These are phyloP conservation scores for Globisporangium emineosum DNA, from an alignment of 352 stramenopile species.

Conservation along the genomic window DNA sequence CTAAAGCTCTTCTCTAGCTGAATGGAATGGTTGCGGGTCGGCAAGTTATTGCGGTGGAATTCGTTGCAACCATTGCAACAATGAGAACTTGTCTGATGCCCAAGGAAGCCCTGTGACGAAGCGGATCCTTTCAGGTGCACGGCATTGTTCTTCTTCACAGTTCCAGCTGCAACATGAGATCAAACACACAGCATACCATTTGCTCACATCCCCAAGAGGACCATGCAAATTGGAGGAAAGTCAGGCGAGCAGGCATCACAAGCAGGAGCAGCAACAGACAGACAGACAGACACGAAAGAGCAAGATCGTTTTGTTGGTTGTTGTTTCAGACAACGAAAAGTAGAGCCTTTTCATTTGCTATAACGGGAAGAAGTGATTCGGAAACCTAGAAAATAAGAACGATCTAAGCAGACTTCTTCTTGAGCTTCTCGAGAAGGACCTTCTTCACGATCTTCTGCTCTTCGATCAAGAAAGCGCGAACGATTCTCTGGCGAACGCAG, in stretches of 20 bases:
- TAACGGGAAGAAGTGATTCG: constrained; percentile 20
- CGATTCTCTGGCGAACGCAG: constrained; percentile 95
- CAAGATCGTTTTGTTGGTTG: not conserved
- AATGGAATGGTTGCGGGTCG: not conserved
- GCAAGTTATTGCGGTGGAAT: not conserved
- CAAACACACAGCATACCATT: not conserved
- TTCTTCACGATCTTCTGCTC: constrained; percentile 99
- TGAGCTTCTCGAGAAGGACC: constrained; percentile 95
- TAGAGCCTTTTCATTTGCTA: constrained; percentile 13
- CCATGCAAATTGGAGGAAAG: not conserved
- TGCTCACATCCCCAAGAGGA: not conserved
- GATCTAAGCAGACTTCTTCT: constrained; percentile 77
- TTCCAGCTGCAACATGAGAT: not conserved
- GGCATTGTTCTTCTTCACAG: too few species aligned
- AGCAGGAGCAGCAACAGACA: not conserved
- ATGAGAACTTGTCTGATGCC: not conserved
- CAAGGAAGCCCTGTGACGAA: not conserved
- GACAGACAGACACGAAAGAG: not conserved
- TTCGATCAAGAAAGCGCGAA: constrained; percentile 98
- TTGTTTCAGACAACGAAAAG: constrained; percentile 15
- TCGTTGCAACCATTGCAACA: not conserved
- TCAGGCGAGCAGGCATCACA: too few species aligned
- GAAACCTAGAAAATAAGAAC: constrained; percentile 15
- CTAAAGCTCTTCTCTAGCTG: not conserved
- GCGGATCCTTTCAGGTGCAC: not conserved